Base-by-base conservation (phyloP, 345 rosid species). In the Clausena lansium region DNA sequence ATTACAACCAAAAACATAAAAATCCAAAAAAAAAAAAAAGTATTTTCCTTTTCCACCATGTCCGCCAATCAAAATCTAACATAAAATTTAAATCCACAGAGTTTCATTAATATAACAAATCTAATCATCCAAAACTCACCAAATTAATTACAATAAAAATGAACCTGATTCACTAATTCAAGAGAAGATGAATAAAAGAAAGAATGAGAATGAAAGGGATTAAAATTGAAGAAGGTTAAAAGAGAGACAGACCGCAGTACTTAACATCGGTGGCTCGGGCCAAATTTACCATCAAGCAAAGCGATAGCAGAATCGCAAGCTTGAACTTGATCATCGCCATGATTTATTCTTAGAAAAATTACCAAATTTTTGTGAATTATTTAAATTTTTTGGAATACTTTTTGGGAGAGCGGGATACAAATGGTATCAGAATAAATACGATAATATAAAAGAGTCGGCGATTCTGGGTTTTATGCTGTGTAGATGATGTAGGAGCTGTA, bases 191-290 rank as follows among this genome's bases (percentile, higher is more conserved):
- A 50, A 69, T 27, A 15, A 9, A 5, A 52, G 4, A 52, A 33
- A 1, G 22, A 50, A 19, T 2, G 45, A 58, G 19, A 74, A 45
- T 28, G 69, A 70, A 69, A 59, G 54, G 22, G 50, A 67, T 59
- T 20, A 24, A 20, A 52, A 11, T 25, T 10, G 7, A 45, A 71
- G 57, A 32, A 14, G 58, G 13, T 41, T 71, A 11, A 25, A 22
- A 52, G 63, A 76, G 73, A 84, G 57, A 85, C 89, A 67, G 41
- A 89, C 97, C 86, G 76, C 97, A 92, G 84, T 92, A 92, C 10
- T 73, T 70, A 71, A 92, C 83, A 64, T 88, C 90, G 70, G 84
- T 80, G 65, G 97, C 92, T 69, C 15, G 78, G n/a, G 80, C 62
- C 76, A 85, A 76, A 24, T 85, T 78, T 67, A 76, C 81, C 27